phyloP scores from a whole-genome alignment of 345 rosid genomes.

The Pistacia vera region DNA sequence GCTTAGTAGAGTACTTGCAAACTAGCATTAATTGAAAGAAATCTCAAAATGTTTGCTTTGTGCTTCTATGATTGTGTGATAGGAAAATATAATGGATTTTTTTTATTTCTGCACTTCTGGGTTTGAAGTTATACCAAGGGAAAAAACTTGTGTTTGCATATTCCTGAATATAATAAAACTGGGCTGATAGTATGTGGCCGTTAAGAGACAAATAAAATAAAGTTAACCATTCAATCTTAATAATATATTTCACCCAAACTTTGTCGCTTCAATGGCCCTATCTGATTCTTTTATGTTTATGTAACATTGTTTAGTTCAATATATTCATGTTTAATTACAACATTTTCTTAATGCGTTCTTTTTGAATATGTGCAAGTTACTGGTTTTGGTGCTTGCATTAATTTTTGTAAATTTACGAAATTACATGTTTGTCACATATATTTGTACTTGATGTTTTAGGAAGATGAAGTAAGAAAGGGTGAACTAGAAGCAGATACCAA shows the following conservation, averaged over 20 bases:
- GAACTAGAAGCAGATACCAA: conserved; percentile 91
- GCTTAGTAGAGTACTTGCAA: neutral
- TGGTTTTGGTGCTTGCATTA: neutral
- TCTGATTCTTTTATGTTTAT: neutral
- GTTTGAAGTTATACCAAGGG: too few species aligned
- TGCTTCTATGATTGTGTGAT: neutral
- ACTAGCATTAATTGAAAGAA: too few species aligned
- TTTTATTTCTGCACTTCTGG: neutral
- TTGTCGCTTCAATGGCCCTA: neutral
- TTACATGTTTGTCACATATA: neutral
- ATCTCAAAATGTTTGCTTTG: too few species aligned
- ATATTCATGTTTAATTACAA: neutral
- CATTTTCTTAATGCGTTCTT: neutral
- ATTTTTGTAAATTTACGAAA: neutral
- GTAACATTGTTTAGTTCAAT: neutral
- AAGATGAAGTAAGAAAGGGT: conserved; percentile 84
- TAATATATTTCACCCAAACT: neutral
- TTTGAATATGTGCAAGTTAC: neutral
- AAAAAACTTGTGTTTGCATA: too few species aligned
- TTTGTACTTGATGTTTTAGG: conserved; percentile 50
- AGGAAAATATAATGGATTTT: neutral
- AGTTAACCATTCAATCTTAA: neutral
- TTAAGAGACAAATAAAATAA: too few species aligned
- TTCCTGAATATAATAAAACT: too few species aligned
- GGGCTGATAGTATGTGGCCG: too few species aligned